Conservation (phyloP, 768 basidiomycete genomes). For the Cystobasidium onofrii region DNA sequence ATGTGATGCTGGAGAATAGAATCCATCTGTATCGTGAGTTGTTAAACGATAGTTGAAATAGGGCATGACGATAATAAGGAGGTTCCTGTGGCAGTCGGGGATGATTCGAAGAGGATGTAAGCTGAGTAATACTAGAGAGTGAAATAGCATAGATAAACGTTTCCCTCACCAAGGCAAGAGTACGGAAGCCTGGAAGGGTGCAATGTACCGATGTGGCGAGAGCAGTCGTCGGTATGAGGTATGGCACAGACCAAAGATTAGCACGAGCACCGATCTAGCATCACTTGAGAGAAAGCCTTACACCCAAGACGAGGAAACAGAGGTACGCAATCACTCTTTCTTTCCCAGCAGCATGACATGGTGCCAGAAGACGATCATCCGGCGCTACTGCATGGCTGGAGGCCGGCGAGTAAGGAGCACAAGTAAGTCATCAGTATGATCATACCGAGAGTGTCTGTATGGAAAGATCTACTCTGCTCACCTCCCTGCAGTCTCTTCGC, state of each 20-base stretch:
- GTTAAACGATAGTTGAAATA: conserved; percentile 9
- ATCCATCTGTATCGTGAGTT: background rate
- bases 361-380: background rate
- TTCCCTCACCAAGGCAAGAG: conserved; percentile 26
- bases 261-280: background rate
- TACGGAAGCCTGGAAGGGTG: conserved; percentile 14
- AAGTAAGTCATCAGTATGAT: background rate
- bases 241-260: too few species aligned
- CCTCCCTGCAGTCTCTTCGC: background rate
- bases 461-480: background rate
- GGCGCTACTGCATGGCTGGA: background rate
- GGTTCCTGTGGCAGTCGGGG: conserved; percentile 3
- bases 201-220: background rate
- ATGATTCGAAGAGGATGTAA: background rate
- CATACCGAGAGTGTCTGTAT: too few species aligned
- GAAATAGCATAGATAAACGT: too few species aligned
- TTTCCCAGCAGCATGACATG: background rate
- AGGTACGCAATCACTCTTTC: background rate
- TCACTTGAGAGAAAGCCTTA: background rate
- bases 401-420: background rate
- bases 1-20: background rate
- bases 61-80: conserved; percentile 28
- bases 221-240: background rate
- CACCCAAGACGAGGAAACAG: conserved; percentile 16
- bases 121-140: background rate